Conservation (phyloP, 345 rosid species). For the Euclidium syriacum region DNA sequence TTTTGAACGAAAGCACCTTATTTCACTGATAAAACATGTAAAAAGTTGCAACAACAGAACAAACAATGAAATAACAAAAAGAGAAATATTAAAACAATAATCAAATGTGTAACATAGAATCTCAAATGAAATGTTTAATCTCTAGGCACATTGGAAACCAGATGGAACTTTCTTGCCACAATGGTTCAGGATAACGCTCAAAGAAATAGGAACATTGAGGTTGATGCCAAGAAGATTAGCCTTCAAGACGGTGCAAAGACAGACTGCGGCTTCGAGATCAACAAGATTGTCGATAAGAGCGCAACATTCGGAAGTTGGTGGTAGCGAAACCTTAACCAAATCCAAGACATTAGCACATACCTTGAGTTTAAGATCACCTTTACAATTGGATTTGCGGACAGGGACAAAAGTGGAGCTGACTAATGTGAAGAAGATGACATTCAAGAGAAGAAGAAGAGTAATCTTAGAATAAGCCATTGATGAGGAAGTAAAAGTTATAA, state of each 20-base stretch:
- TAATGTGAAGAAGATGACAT: conserved; percentile 19
- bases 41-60: too few species aligned
- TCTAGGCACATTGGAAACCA: neutral
- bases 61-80: too few species aligned
- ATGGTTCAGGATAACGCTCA: neutral
- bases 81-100: too few species aligned
- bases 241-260: conserved; percentile 5
- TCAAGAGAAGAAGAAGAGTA: conserved; percentile 3
- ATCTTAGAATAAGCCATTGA: conserved; percentile 21
- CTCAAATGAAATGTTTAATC: neutral
- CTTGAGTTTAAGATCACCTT: conserved; percentile 16
- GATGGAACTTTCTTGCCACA: neutral
- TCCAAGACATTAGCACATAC: conserved; percentile 22
- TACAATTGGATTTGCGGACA: conserved; percentile 16
- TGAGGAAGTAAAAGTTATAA: neutral
- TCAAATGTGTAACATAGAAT: neutral
- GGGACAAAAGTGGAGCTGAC: conserved; percentile 18
- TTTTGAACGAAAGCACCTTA: too few species aligned
- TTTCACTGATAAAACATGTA: too few species aligned
- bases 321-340: conserved; percentile 20
- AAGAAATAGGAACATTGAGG: neutral
- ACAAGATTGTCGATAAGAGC: conserved; percentile 6
- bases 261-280: neutral
- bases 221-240: neutral
- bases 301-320: conserved; percentile 9